Conservation (phyloP, 2,329 filamentous ascomycete species). For the Fusarium temperatum region DNA sequence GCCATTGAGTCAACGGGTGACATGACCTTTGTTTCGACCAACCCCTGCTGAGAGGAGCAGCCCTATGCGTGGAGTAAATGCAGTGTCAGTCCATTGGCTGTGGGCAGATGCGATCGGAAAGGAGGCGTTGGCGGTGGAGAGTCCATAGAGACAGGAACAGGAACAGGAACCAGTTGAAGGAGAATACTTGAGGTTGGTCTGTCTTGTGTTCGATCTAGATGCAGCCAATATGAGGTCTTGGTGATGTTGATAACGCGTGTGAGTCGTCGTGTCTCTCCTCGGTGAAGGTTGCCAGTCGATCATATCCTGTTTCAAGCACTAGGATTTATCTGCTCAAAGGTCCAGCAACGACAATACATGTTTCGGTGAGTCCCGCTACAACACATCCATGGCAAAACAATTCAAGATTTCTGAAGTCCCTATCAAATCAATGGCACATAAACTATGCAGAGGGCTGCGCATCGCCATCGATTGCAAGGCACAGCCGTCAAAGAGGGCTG, state of each 20-base stretch:
- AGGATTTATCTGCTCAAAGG: constrained; percentile 10
- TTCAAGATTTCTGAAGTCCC: not conserved
- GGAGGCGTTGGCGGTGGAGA: constrained; percentile 12
- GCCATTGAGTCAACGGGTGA: constrained; percentile 39
- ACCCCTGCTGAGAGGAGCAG: constrained; percentile 36
- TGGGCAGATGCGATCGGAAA: constrained; percentile 19
- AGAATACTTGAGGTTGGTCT: not conserved
- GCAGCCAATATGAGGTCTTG: not conserved
- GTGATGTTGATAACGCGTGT: not conserved
- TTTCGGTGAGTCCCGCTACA: not conserved
- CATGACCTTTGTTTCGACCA: constrained; percentile 24
- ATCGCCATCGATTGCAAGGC: constrained; percentile 37
- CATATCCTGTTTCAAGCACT: not conserved
- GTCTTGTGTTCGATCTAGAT: constrained; percentile 10
- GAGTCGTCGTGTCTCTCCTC: constrained; percentile 3
- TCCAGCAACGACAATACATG: not conserved
- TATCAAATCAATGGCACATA: not conserved
- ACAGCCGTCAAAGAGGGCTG: constrained; percentile 43
- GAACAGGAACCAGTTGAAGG: constrained; percentile 19
- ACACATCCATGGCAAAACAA: not conserved
- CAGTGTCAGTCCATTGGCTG: constrained; percentile 31
- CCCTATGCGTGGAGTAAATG: constrained; percentile 43
- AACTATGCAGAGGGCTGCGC: constrained; percentile 33
- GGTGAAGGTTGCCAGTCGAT: constrained; percentile 1
- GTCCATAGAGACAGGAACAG: not conserved